Percentiles rank a stretch among this genome's conserved stretches.
These are phyloP conservation scores for Apophysomyces ossiformis DNA, from an alignment of 371 early-diverging fungal genomes.

Conservation along the genomic window DNA sequence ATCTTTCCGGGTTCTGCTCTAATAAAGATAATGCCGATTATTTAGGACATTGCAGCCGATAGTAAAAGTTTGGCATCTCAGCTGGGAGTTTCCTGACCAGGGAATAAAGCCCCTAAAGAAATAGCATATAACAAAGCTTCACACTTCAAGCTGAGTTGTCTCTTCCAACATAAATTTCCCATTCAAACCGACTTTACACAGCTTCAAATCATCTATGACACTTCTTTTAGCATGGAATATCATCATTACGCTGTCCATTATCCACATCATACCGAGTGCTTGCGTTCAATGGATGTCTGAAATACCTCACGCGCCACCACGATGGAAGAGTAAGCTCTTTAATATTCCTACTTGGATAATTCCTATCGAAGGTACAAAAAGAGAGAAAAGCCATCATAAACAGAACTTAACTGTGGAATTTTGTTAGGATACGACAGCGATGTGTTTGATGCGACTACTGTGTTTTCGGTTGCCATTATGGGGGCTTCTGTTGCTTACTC, in stretches of 20 bases:
- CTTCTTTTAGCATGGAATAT: neutral
- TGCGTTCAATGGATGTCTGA: slow-evolving; percentile 30
- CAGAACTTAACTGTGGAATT: neutral
- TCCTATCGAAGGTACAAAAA: slow-evolving; percentile 27
- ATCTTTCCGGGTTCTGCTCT: neutral
- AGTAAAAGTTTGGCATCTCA: neutral
- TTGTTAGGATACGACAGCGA: slow-evolving; percentile 25
- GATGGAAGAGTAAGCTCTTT: slow-evolving; percentile 27
- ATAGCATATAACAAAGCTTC: neutral
- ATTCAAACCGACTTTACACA: neutral
- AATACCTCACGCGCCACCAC: slow-evolving; percentile 22
- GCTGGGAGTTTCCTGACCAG: neutral
- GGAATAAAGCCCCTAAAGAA: neutral
- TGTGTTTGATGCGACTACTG: slow-evolving; percentile 25
- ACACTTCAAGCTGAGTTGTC: neutral
- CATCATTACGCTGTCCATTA: neutral
- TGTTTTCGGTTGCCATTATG: slow-evolving; percentile 27
- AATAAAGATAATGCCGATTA: neutral
- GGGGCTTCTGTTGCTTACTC: slow-evolving; percentile 18
- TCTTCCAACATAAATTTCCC: neutral
- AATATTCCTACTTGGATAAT: slow-evolving; percentile 35
- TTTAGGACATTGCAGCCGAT: neutral
- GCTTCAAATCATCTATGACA: neutral
- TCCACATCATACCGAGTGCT: neutral
- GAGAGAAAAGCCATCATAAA: neutral